Conservation (phyloP, 441 rosid species). For the Euphorbia celastroides region DNA sequence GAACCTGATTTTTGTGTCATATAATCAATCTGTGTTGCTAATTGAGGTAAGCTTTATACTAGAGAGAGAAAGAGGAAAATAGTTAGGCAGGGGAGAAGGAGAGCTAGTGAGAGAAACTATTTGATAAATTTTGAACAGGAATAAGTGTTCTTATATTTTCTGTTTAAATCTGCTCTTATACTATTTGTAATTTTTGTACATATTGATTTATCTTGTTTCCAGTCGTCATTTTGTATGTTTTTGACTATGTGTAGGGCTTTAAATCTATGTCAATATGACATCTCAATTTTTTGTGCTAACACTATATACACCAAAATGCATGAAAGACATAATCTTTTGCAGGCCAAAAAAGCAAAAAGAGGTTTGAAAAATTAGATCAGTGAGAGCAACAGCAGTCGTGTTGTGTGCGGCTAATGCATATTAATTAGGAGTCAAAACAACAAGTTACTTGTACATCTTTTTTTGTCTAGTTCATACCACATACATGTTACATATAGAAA, state of each 20-base stretch:
- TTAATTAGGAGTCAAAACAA: neutral
- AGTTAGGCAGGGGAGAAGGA: neutral
- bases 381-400: neutral
- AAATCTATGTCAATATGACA: neutral
- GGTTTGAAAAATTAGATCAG: slow-evolving; percentile 17
- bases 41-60: neutral
- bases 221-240: neutral
- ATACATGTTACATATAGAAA: neutral
- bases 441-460: neutral
- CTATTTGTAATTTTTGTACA: neutral
- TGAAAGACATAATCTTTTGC: slow-evolving; percentile 23
- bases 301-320: too few relatives aligned
- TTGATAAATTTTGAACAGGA: slow-evolving; percentile 13
- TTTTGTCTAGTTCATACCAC: neutral
- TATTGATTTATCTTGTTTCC: slow-evolving; percentile 1
- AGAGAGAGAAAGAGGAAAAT: neutral
- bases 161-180: neutral
- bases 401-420: slow-evolving; percentile 4
- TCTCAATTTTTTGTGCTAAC: neutral
- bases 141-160: neutral
- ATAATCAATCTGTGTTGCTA: too few relatives aligned
- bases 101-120: slow-evolving; percentile 16
- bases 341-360: slow-evolving; percentile 23
- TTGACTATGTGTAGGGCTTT: slow-evolving; percentile 16
- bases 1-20: too few relatives aligned